Conservation (phyloP, 495 filamentous ascomycete genomes). For the Penicillium argentinense region DNA sequence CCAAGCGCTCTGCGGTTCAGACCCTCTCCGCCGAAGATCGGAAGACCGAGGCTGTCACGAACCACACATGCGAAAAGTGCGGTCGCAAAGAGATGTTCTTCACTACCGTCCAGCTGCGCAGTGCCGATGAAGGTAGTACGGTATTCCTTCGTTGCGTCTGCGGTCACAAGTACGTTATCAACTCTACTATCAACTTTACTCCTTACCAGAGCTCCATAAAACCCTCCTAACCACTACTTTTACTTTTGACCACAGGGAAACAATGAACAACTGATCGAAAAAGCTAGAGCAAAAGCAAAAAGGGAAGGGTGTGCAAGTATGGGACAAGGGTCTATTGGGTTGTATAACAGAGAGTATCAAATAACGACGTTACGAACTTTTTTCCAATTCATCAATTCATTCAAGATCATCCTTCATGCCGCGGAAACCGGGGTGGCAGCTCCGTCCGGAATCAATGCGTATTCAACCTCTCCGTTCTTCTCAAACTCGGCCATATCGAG, state of each 20-base stretch:
- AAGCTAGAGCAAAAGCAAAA: conserved; percentile 6
- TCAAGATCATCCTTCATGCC: conserved; percentile 26
- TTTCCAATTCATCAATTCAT: conserved; percentile 15
- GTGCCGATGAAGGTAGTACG: conserved; percentile 93
- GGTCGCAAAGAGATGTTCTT: conserved; percentile 81
- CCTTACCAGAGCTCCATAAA: background rate
- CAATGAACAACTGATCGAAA: conserved; percentile 38
- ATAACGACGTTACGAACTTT: conserved; percentile 34
- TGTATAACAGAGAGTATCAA: conserved; percentile 33
- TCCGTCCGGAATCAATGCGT: conserved; percentile 78
- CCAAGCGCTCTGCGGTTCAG: conserved; percentile 83
- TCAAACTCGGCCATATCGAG: conserved; percentile 98
- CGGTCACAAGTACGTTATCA: conserved; percentile 68
- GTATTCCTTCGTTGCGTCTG: conserved; percentile 87
- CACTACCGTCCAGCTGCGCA: conserved; percentile 79
- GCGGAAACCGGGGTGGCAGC: conserved; percentile 33
- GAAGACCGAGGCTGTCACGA: conserved; percentile 70
- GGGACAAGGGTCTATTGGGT: conserved; percentile 23
- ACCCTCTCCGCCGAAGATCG: conserved; percentile 75
- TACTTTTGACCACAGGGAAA: conserved; percentile 44
- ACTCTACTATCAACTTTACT: background rate
- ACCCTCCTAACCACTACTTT: conserved; percentile 26
- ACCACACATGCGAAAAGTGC: conserved; percentile 75
- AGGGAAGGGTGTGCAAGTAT: conserved; percentile 24
- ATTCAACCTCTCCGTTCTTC: conserved; percentile 83